Conservation (phyloP, 306 rosid species). For the Spatholobus suberectus region DNA sequence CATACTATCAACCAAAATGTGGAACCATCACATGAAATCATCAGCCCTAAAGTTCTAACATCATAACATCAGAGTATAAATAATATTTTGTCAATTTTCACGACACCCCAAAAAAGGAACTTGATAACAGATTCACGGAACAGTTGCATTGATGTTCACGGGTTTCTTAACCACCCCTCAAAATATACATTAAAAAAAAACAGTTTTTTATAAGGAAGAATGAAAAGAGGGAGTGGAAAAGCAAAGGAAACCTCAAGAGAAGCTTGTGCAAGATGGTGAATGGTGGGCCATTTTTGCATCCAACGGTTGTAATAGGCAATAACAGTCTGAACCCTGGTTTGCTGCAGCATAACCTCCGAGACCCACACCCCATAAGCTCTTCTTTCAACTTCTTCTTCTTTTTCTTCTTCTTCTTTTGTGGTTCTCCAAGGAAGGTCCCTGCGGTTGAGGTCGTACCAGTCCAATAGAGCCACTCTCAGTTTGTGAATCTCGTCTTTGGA, state of each 20-base stretch:
- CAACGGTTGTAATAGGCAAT: conserved; percentile 74
- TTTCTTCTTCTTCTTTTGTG: too few species aligned
- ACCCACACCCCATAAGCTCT: conserved; percentile 92
- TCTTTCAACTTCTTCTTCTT: conserved; percentile 45
- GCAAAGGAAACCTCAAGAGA: conserved; percentile 67
- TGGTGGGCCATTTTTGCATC: conserved; percentile 88
- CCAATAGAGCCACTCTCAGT: too few species aligned
- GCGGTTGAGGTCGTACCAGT: conserved; percentile 74
- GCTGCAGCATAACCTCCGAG: conserved; percentile 91
- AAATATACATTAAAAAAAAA: background rate
- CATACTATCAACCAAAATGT: background rate
- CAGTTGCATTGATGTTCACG: background rate
- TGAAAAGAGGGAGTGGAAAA: background rate
- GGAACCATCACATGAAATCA: background rate
- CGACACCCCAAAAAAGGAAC: too few species aligned
- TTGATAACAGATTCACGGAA: background rate
- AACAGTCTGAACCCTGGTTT: too few species aligned
- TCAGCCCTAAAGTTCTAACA: background rate
- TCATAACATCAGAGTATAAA: too few species aligned
- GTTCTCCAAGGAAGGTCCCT: conserved; percentile 95
- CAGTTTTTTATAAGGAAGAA: background rate
- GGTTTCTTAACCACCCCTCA: background rate
- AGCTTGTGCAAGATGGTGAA: conserved; percentile 73
- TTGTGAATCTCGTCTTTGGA: conserved; percentile 51
- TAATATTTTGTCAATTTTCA: too few species aligned